These are phyloP conservation scores for Pisolithus tinctorius DNA, from an alignment of 768 basidiomycete species.

Conservation along the genomic window DNA sequence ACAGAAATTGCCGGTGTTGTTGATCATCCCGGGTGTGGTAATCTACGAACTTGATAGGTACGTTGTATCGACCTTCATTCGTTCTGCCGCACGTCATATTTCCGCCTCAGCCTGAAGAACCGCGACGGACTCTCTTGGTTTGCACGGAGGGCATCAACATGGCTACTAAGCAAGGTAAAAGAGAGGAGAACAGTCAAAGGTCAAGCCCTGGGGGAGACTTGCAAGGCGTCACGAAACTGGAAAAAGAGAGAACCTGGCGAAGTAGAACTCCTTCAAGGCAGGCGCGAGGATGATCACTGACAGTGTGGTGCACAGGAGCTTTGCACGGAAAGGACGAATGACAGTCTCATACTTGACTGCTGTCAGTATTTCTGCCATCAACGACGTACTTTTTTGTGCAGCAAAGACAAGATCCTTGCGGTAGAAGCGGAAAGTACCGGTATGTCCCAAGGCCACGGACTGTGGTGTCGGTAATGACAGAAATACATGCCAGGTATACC, in stretches of 20 bases:
- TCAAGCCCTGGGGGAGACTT: constrained; percentile 59
- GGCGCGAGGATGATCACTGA: neutral
- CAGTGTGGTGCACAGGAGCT: constrained; percentile 11
- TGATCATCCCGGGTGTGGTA: constrained; percentile 71
- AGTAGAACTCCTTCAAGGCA: constrained; percentile 25
- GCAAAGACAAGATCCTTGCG: constrained; percentile 62
- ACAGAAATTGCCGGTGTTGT: constrained; percentile 40
- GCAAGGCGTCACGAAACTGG: constrained; percentile 56
- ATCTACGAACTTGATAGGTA: constrained; percentile 75
- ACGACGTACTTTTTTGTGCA: constrained; percentile 55
- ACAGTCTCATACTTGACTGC: constrained; percentile 71
- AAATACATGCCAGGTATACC: constrained; percentile 9
- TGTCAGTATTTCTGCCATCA: constrained; percentile 49
- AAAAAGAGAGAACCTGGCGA: constrained; percentile 40
- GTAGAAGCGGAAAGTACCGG: constrained; percentile 44
- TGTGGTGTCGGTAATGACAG: constrained; percentile 10
- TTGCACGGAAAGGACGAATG: constrained; percentile 44
- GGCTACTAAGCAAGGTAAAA: constrained; percentile 58
- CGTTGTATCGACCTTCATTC: constrained; percentile 10
- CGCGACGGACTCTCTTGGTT: constrained; percentile 46
- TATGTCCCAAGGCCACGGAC: constrained; percentile 19
- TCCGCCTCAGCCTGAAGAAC: constrained; percentile 33
- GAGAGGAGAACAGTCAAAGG: constrained; percentile 50
- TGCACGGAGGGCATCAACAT: constrained; percentile 62
- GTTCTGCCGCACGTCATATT: neutral